Base-by-base conservation (phyloP, 1,139 yeast species). In the Sugiyamaella paludigena region DNA sequence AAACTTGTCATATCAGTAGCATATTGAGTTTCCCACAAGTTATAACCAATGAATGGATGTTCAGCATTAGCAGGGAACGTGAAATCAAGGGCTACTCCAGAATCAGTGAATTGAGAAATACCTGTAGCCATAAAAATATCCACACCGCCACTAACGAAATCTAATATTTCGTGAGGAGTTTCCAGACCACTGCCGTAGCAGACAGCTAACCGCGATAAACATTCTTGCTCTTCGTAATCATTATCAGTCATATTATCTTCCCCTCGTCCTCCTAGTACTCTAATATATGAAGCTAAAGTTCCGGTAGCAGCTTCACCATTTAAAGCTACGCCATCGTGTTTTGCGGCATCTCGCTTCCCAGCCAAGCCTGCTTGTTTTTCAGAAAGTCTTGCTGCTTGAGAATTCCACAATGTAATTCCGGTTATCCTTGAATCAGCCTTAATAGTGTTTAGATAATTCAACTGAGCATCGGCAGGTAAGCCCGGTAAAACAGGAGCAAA, bases 71-170 rank as follows among this genome's bases (percentile, higher is more conserved):
- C 61, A 0, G 67, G 66, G 40, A 66, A 61, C 2, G 52, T 49
- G 40, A 66, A 60, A 28, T 58, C 63, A n/a, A 72, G 58, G 2
- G 74, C 75, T 1, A 66, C 55, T 1, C 76, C 76, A 5, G 65
- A 59, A 36, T 72, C 71, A 8, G 74, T 59, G 50, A 62, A 64
- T 24, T 49, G 50, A 1, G 63, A 55, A 2, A 61, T 64, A 24
- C 68, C 53, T 32, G 68, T 69, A 3, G 64, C 68, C 30, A 60
- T 57, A 38, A 72, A 56, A 2, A 73, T 27, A 49, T 72, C 76
- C 31, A 62, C 53, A 1, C 75, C 76, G n/a, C 53, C 45, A 13
- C 48, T 51, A 7, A 72, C 50, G 10, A 60, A 56, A 2, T 58
- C 57, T 5, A 72, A 56, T n/a, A 69, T 57, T 15, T 66, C 67